A percentile compares a stretch with the other conserved stretches of the same genome.
Evolutionary conservation across 2,329 filamentous ascomycete genomes (phyloP).

Genomic region (Rhinocladiella similis): DNA sequence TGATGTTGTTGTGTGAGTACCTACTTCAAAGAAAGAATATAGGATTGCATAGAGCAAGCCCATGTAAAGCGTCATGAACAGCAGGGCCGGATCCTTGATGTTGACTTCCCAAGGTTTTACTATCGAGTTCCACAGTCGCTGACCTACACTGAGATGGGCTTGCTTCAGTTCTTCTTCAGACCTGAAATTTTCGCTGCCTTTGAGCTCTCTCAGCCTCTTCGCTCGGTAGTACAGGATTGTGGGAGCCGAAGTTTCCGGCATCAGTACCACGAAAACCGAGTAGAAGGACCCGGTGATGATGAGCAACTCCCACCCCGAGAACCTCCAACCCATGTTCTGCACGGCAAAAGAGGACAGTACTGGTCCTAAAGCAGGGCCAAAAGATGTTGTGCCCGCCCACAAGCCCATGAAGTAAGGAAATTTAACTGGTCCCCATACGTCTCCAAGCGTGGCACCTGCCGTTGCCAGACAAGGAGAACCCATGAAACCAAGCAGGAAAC

Average conservation of each 20-base stretch:
- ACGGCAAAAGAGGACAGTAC: constrained; percentile 61
- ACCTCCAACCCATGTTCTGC: constrained; percentile 43
- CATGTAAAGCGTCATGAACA: constrained; percentile 62
- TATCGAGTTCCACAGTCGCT: constrained; percentile 55
- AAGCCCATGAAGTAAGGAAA: constrained; percentile 3
- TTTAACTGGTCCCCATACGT: constrained; percentile 23
- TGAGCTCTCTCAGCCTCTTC: constrained; percentile 13
- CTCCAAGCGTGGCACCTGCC: constrained; percentile 43
- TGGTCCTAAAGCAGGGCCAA: constrained; percentile 57
- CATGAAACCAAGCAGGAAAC: constrained; percentile 65
- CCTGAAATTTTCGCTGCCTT: constrained; percentile 53
- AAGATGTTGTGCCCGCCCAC: constrained; percentile 15
- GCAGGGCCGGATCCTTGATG: constrained; percentile 60
- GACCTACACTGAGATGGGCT: constrained; percentile 47
- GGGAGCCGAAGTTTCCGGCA: constrained; percentile 25
- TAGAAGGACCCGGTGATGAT: constrained; percentile 59
- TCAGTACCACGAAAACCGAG: constrained; percentile 44
- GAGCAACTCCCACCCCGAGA: constrained; percentile 53
- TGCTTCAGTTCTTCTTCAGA: constrained; percentile 65
- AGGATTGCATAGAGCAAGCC: constrained; percentile 53
- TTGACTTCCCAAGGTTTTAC: constrained; percentile 59
- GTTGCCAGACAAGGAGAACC: constrained; percentile 63
- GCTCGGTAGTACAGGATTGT: constrained; percentile 22
- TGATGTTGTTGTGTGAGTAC: constrained; percentile 34
- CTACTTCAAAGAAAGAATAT: constrained; percentile 57